Conservation (phyloP, 805 yeast species). For the Ogataea minuta region DNA sequence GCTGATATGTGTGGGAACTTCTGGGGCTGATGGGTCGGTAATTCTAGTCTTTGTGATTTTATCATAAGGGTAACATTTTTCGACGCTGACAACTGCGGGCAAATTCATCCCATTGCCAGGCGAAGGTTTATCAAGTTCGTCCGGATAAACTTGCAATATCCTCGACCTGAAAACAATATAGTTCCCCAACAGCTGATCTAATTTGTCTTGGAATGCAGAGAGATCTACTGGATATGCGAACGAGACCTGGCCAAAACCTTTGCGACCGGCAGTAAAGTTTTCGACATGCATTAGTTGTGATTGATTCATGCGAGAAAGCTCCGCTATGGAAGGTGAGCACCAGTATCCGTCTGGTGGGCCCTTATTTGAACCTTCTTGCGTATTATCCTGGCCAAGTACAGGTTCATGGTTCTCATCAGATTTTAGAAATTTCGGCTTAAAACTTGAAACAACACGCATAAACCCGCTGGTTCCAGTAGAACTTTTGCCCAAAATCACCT, state of each 20-base stretch:
- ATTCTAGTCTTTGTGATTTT: slow-evolving; percentile 25
- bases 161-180: slow-evolving; percentile 47
- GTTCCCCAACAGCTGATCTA: slow-evolving; percentile 39
- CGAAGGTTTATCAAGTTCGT: slow-evolving; percentile 51
- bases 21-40: slow-evolving; percentile 36
- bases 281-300: slow-evolving; percentile 54
- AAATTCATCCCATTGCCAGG: slow-evolving; percentile 70
- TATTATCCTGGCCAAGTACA: not conserved
- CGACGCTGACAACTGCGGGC: slow-evolving; percentile 71
- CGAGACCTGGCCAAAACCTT: slow-evolving; percentile 64
- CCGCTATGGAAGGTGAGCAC: slow-evolving; percentile 64
- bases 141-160: slow-evolving; percentile 63
- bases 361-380: not conserved
- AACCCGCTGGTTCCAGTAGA: slow-evolving; percentile 1
- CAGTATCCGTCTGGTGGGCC: slow-evolving; percentile 50
- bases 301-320: slow-evolving; percentile 41
- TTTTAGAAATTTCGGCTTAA: slow-evolving; percentile 9
- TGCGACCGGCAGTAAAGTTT: slow-evolving; percentile 66
- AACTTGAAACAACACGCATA: slow-evolving; percentile 10
- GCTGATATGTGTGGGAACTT: slow-evolving; percentile 47
- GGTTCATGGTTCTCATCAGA: not conserved
- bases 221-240: slow-evolving; percentile 70
- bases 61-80: slow-evolving; percentile 52
- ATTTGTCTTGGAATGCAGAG: slow-evolving; percentile 45
- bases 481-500: slow-evolving; percentile 22